Evolutionary conservation across 2,329 filamentous ascomycete genomes (phyloP), one percentile per base, ranked within the genome.

Genomic region (Xylariales sp.): DNA sequence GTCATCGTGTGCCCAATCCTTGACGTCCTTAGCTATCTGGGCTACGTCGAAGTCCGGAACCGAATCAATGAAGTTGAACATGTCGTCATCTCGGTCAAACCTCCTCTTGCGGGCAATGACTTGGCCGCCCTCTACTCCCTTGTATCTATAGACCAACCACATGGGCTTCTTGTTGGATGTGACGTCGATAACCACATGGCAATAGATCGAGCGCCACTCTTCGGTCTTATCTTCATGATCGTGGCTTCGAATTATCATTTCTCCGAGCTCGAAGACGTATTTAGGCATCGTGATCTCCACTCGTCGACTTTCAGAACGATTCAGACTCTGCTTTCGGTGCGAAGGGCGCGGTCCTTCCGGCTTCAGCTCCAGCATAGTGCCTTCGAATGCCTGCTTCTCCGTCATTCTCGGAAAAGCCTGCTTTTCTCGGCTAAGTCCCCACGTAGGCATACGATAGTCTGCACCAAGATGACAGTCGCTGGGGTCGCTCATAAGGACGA

Each of bases 61-160:
- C 11, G 19, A 12, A 2, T 37, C 20, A n/a, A 37, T 21, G 21
- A 37, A 37, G 5, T 25, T 9, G 21, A 37, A 37, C 34, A 37
- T 37, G 15, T 37, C 34, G 2, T 37, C 34, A 15, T 37, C 34
- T 25, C 34, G 18, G 20, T 37, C 20, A 21, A 37, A 37, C 14
- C 25, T 24, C 10, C 20, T 24, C 19, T 27, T 24, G 11, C 19
- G 21, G 6, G 6, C 5, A 8, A 37, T 21, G 7, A 37, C 10
- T 12, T 25, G 3, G 5, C 34, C 34, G 14, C 4, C 21, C 20
- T 37, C 34, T 14, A 27, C 5, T 10, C 34, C 34, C 34, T 37
- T 37, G 34, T 37, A 37, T n/a, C 34, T 9, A 15, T 37, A 37
- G 10, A 37, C 20, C 34, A 37, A 14, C 34, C 5, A 37, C n/a